phyloP scores from a whole-genome alignment of 257 asterid species.

The Rhazya stricta region DNA sequence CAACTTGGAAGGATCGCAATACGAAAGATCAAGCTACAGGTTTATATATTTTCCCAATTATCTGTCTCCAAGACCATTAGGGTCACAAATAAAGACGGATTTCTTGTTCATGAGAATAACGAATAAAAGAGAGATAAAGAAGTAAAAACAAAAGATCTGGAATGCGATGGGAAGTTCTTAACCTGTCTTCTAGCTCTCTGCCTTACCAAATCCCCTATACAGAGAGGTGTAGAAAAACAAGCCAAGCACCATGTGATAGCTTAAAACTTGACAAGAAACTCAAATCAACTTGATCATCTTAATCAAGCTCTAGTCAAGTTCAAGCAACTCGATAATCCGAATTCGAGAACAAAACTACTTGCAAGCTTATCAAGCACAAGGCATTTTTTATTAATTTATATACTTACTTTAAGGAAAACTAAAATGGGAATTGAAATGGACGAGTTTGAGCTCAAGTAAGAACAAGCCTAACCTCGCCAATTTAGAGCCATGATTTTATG shows the following conservation, averaged over 20 bases:
- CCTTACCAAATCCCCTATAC: neutral
- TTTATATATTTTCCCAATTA: too few relatives aligned
- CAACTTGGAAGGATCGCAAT: too few relatives aligned
- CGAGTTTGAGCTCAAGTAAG: neutral
- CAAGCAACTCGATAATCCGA: neutral
- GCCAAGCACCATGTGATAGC: neutral
- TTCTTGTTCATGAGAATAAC: too few relatives aligned
- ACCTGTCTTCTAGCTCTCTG: neutral
- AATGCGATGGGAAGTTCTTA: neutral
- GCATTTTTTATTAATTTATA: neutral
- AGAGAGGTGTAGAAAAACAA: neutral
- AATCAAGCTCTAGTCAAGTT: neutral
- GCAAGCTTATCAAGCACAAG: neutral
- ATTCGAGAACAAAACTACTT: neutral
- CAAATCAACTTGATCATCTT: neutral
- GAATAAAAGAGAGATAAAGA: neutral
- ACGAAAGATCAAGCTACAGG: too few relatives aligned
- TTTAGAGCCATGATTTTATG: too few relatives aligned
- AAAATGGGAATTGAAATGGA: neutral
- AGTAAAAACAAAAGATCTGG: neutral
- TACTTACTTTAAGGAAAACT: neutral
- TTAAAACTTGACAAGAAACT: neutral
- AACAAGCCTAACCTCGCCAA: neutral
- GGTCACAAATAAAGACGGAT: neutral
- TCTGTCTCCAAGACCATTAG: too few relatives aligned